Conservation (phyloP, 805 yeast species). For the Wickerhamiella allomyrinae region DNA sequence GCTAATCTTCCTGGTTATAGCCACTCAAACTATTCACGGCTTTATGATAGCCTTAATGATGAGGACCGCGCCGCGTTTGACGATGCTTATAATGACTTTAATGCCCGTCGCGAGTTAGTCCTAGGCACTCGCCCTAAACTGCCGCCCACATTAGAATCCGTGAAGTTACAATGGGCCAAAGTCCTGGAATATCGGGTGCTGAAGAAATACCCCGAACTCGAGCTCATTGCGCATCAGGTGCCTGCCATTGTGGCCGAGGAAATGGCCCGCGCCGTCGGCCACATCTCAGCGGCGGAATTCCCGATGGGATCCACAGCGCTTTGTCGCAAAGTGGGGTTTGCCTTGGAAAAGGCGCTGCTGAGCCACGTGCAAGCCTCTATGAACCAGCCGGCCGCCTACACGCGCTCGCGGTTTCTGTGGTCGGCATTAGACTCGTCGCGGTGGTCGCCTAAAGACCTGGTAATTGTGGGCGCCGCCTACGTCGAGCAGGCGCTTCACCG, state of each 20-base stretch:
- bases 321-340: slow-evolving; percentile 9
- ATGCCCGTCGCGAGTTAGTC: slow-evolving; percentile 51
- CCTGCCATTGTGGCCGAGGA: slow-evolving; percentile 7
- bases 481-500: slow-evolving; percentile 8
- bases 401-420: slow-evolving; percentile 9
- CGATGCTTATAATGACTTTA: slow-evolving; percentile 45
- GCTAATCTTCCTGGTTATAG: background rate
- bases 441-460: slow-evolving; percentile 29
- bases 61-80: slow-evolving; percentile 35
- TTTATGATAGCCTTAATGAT: slow-evolving; percentile 37
- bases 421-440: slow-evolving; percentile 1
- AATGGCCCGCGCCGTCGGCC: slow-evolving; percentile 4
- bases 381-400: slow-evolving; percentile 1
- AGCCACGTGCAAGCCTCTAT: background rate
- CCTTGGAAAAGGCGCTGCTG: slow-evolving; percentile 8
- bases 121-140: slow-evolving; percentile 32
- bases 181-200: slow-evolving; percentile 1
- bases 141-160: slow-evolving; percentile 28
- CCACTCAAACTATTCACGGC: slow-evolving; percentile 38
- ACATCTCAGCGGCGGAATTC: slow-evolving; percentile 1
- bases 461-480: slow-evolving; percentile 23
- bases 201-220: slow-evolving; percentile 1
- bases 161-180: background rate
- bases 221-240: background rate
- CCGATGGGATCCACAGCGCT: slow-evolving; percentile 9